Percentiles rank a stretch among this genome's conserved stretches.
Conservation (phyloP, 306 rosid species). For the Prunus persica region Prunus_persica_NCBIv2 NC_034015.1:19683001-19683500, state of each 20-base stretch:
- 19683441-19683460: slow-evolving; percentile 57
- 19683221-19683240: slow-evolving; percentile 82
- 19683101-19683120: slow-evolving; percentile 90
- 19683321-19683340: slow-evolving; percentile 53
- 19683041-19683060: not conserved
- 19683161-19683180: slow-evolving; percentile 75
- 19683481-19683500: slow-evolving; percentile 69
- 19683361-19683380: slow-evolving; percentile 29
- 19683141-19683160: slow-evolving; percentile 63
- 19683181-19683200: slow-evolving; percentile 81
- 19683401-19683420: slow-evolving; percentile 56
- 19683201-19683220: slow-evolving; percentile 67
- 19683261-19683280: slow-evolving; percentile 82
- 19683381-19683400: slow-evolving; percentile 79
- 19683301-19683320: slow-evolving; percentile 61
- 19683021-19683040: not conserved
- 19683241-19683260: slow-evolving; percentile 60
- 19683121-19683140: slow-evolving; percentile 74
- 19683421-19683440: slow-evolving; percentile 66
- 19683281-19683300: slow-evolving; percentile 77
- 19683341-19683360: slow-evolving; percentile 21
- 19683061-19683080: not conserved
- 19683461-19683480: slow-evolving; percentile 74
- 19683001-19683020: not conserved
- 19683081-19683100: slow-evolving; percentile 54